Base-by-base conservation (phyloP, 2,329 filamentous ascomycete genomes). In the Arthrobotrys sinensis region DNA sequence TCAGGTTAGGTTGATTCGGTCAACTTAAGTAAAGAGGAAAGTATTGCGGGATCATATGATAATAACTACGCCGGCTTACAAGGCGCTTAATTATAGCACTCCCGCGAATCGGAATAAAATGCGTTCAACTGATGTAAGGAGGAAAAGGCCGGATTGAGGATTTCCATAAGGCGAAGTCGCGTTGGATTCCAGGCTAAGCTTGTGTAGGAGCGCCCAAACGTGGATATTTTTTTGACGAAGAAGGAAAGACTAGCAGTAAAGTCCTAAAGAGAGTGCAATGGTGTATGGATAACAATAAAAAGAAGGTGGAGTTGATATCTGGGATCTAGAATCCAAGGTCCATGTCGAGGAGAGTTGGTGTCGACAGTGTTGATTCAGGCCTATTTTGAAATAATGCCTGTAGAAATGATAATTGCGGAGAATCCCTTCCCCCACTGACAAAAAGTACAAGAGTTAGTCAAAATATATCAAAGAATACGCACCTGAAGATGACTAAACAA, bases 121-220 rank as follows among this genome's bases (percentile, higher is more conserved):
- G 52, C 34, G 34, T 60, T 60, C 40, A 60, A 60, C 14, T 60
- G 55, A 21, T 38, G n/a, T 19, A 11, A 19, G 52, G 24, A 19
- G 36, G 8, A 21, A 60, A 60, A 60, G 12, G 38, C 40, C 50
- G 28, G 69, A 40, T 28, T 24, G 28, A 57, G 50, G 12, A 36
- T 43, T 43, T 60, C 36, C 55, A 60, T 19, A 60, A 40, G 16
- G 62, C 28, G 14, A 16, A 28, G 60, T 73, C 48, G 69, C 69
- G 69, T 73, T 73, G 69, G 69, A 66, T 66, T 73, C 69, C 38
- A 60, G 50, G 40, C 50, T 73, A 38, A 60, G 16, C 36, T 66
- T 36, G 28, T 32, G 32, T 16, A 52, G 24, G 48, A 53, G 43
- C 40, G 60, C 69, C 46, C 48, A 57, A 63, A 66, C n/a, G 12